Evolutionary conservation across 306 rosid species (phyloP).

Genomic region (Lathyrus aphaca): DNA sequence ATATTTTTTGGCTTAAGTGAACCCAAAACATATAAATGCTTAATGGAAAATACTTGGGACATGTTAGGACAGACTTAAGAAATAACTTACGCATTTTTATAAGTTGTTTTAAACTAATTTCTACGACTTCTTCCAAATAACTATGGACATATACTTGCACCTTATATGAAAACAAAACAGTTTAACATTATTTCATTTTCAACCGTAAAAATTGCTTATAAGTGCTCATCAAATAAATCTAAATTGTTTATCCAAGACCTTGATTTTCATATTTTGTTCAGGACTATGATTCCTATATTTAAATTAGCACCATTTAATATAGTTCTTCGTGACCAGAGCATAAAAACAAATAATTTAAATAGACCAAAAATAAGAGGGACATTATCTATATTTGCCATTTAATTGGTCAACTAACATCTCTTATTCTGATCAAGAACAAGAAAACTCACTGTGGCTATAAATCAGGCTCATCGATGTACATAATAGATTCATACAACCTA

Average conservation of each 20-base stretch:
- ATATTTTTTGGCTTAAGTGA: too few species aligned
- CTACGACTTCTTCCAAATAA: too few species aligned
- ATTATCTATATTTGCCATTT: slow-evolving; percentile 35
- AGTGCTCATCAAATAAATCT: background rate
- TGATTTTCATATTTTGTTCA: background rate
- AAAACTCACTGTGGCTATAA: slow-evolving; percentile 45
- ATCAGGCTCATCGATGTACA: slow-evolving; percentile 59
- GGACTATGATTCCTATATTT: slow-evolving; percentile 15
- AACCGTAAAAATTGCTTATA: background rate
- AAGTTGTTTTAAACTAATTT: background rate
- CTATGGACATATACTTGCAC: too few species aligned
- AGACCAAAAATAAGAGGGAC: slow-evolving; percentile 15
- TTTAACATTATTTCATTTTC: background rate
- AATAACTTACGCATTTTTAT: background rate
- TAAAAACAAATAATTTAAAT: background rate
- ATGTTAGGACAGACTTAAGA: background rate
- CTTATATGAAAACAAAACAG: background rate
- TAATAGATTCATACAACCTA: slow-evolving; percentile 53
- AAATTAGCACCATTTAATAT: background rate
- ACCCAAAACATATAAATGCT: too few species aligned
- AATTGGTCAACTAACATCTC: slow-evolving; percentile 42
- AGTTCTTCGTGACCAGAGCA: slow-evolving; percentile 4
- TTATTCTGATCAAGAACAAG: slow-evolving; percentile 41
- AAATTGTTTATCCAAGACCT: background rate
- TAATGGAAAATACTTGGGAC: background rate